These are phyloP conservation scores for Blakeslea trispora DNA, from an alignment of 371 early-diverging fungal genomes.

Conservation along the genomic window DNA sequence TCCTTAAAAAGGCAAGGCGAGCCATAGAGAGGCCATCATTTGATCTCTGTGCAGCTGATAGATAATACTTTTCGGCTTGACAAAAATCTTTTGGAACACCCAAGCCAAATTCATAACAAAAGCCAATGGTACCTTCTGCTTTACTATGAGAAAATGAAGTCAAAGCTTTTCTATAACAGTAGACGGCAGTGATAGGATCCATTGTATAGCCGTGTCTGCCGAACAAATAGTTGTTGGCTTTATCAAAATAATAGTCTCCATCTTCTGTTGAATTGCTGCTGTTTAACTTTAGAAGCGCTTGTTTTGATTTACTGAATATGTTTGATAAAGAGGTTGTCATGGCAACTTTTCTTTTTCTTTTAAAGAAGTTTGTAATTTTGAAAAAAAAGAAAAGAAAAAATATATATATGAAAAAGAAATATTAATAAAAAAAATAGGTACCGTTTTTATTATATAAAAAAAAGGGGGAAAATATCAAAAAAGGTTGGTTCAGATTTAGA, in stretches of 20 bases:
- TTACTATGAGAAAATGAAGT: conserved; percentile 31
- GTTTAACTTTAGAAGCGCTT: conserved; percentile 13
- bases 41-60: conserved; percentile 34
- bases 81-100: conserved; percentile 58
- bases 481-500: conserved; percentile 9
- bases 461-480: conserved; percentile 10
- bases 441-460: conserved; percentile 1
- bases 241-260: conserved; percentile 37
- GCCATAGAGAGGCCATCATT: conserved; percentile 59
- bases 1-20: conserved; percentile 71
- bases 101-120: conserved; percentile 79
- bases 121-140: conserved; percentile 57
- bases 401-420: conserved; percentile 10
- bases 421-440: conserved; percentile 9
- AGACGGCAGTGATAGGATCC: conserved; percentile 44
- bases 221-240: conserved; percentile 51
- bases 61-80: conserved; percentile 58
- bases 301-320: conserved; percentile 16
- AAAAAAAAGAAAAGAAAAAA: conserved; percentile 11
- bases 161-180: conserved; percentile 50
- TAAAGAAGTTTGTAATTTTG: no score
- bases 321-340: conserved; percentile 18
- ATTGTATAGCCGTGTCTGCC: conserved; percentile 53
- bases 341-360: not conserved
- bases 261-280: conserved; percentile 9